Evolutionary conservation across 306 rosid species (phyloP), one percentile per base, ranked within the genome.

Genomic region (Albizia julibrissin): DNA sequence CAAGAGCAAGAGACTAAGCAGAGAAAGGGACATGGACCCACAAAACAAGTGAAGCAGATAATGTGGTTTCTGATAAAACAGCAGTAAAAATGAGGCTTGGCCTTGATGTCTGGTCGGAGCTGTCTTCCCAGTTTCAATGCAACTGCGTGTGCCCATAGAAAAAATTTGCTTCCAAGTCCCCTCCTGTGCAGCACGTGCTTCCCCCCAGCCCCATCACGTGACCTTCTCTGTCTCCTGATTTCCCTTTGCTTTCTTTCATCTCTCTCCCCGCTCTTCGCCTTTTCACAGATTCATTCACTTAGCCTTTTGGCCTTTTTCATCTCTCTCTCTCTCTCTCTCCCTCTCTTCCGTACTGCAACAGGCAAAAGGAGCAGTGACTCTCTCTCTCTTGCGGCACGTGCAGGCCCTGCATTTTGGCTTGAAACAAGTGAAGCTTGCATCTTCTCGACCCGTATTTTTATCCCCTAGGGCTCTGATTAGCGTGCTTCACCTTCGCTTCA

Each of bases 141-240:
- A 40, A 59, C n/a, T 12, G 69, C 69, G 2, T 2, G 16, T 75
- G 54, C 37, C 69, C 69, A 75, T 16, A 1, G 52, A 34, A 87
- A 72, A 50, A 12, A 0, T 12, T 42, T 83, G 85, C 15, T 37
- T 59, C 67, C 40, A n/a, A 69, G 65, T 27, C 46, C 74, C 77
- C 50, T 74, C 84, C 79, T 6, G 75, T 72, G 12, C 59, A 65
- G 88, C 92, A 91, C 91, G 95, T 91, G 92, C 90, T 79, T 21
- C 72, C 73, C 84, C 27, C 69, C 64, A 62, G 66, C 65, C 83
- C 64, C 75, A 54, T 88, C 96, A 90, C 86, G 91, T 88, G 91
- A 89, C 85, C 74, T 66, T 77, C 91, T 50, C 89, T 82, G 26
- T 21, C 75, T 43, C 13, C 76, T 18, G 43, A 18, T 50, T 78